A percentile compares a stretch with the other conserved stretches of the same genome.
These are phyloP conservation scores for Artemisia tridentata DNA, from an alignment of 129 eudicot genomes.

Conservation along the genomic window DNA sequence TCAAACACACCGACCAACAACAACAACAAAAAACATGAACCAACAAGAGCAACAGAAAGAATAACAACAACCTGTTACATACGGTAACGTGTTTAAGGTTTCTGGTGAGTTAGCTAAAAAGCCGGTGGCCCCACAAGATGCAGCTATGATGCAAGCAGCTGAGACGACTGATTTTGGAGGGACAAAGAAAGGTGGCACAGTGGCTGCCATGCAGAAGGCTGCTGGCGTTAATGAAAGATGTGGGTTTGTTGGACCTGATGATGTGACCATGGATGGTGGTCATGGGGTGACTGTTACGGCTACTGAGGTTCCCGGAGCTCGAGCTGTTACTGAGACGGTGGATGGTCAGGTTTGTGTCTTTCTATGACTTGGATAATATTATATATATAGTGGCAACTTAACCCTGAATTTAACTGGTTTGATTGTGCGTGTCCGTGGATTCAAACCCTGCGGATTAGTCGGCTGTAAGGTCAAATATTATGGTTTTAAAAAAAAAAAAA, in stretches of 20 bases:
- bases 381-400: no score
- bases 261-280: conserved; percentile 26
- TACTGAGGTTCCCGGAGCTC: conserved; percentile 50
- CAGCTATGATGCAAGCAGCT: conserved; percentile 77
- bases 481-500: no score
- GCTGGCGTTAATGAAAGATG: conserved; percentile 59
- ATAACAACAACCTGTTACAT: conserved; percentile 48
- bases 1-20: no score
- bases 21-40: neutral
- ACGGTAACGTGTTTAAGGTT: conserved; percentile 63
- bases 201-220: conserved; percentile 75
- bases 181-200: conserved; percentile 66
- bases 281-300: conserved; percentile 59
- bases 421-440: no score
- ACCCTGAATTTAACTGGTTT: no score
- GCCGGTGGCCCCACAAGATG: conserved; percentile 70
- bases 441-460: no score
- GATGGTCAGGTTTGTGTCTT: conserved; percentile 51
- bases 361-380: neutral
- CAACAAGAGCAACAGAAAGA: conserved; percentile 8
- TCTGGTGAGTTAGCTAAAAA: conserved; percentile 55
- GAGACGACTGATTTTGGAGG: conserved; percentile 60
- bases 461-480: no score
- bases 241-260: conserved; percentile 51
- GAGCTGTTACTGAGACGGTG: conserved; percentile 62